Conservation (phyloP, 768 basidiomycete species). For the Coprinellus micaceus region DNA sequence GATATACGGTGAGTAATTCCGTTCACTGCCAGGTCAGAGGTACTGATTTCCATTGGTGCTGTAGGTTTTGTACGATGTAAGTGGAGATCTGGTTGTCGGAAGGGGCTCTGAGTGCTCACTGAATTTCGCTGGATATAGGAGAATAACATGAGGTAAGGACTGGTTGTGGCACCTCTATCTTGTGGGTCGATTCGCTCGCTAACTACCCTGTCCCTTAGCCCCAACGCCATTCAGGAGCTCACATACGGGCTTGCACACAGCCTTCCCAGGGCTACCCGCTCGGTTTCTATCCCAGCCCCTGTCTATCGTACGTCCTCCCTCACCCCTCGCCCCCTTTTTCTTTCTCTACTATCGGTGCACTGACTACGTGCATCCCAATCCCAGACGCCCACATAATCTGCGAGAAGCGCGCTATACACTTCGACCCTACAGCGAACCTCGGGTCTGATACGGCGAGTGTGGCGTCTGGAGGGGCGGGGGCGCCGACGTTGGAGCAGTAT, state of each 20-base stretch:
- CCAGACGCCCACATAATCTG: slow-evolving; percentile 84
- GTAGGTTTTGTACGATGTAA: slow-evolving; percentile 43
- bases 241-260: slow-evolving; percentile 76
- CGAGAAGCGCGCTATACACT: slow-evolving; percentile 77
- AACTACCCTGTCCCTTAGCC: slow-evolving; percentile 28
- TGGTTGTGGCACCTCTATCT: no score
- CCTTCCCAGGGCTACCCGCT: slow-evolving; percentile 77
- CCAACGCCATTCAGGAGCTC: slow-evolving; percentile 65
- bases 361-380: not conserved
- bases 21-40: not conserved
- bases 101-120: not conserved
- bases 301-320: slow-evolving; percentile 57
- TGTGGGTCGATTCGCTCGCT: not conserved
- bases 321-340: no score
- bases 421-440: slow-evolving; percentile 55
- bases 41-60: not conserved
- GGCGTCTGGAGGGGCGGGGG: slow-evolving; percentile 31
- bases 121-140: slow-evolving; percentile 24
- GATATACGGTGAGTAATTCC: slow-evolving; percentile 39
- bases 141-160: slow-evolving; percentile 55
- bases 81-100: slow-evolving; percentile 13
- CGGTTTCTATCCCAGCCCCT: no score
- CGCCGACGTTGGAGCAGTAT: slow-evolving; percentile 15
- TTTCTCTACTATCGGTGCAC: slow-evolving; percentile 16
- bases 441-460: slow-evolving; percentile 52